Evolutionary conservation across 768 basidiomycete genomes (phyloP).

Genomic region (Chalciporus pseudorubinellus): DNA sequence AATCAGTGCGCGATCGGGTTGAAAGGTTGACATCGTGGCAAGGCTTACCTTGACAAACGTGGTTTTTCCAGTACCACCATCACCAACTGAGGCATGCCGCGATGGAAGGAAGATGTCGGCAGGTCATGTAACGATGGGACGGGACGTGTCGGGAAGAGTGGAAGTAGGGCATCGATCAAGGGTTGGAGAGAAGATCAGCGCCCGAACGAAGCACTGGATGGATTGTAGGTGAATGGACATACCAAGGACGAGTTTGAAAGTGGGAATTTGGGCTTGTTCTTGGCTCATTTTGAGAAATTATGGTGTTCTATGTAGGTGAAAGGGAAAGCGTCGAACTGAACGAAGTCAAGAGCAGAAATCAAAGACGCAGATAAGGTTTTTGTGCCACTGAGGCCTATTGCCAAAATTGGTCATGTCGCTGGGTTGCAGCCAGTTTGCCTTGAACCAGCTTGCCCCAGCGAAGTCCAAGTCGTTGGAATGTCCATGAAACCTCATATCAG

Average conservation of each 20-base stretch:
- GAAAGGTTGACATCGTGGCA: conserved; percentile 22
- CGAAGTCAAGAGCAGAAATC: conserved; percentile 34
- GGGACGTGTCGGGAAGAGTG: conserved; percentile 10
- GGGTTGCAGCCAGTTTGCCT: conserved; percentile 2
- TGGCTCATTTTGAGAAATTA: conserved; percentile 38
- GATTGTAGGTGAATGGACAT: conserved; percentile 30
- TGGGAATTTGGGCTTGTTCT: conserved; percentile 53
- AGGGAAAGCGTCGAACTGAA: conserved; percentile 16
- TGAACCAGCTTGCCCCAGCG: too few relatives aligned
- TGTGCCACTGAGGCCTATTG: conserved; percentile 26
- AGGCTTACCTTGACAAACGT: conserved; percentile 90
- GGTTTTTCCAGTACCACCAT: conserved; percentile 97
- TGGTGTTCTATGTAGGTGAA: conserved; percentile 22
- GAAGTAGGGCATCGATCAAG: conserved; percentile 52
- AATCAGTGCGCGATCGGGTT: conserved; percentile 60
- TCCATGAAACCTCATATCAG: too few relatives aligned
- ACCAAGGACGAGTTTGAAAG: conserved; percentile 99
- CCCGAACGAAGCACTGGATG: conserved; percentile 8
- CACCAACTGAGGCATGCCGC: conserved; percentile 62
- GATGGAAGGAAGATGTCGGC: background rate
- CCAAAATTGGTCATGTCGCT: conserved; percentile 21
- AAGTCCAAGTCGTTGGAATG: too few relatives aligned
- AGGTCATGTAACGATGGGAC: conserved; percentile 9
- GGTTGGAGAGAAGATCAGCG: conserved; percentile 27
- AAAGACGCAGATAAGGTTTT: conserved; percentile 38